phyloP scores from a whole-genome alignment of 371 early-diverging fungal species.

The Thermomucor indicae-seudaticae region DNA sequence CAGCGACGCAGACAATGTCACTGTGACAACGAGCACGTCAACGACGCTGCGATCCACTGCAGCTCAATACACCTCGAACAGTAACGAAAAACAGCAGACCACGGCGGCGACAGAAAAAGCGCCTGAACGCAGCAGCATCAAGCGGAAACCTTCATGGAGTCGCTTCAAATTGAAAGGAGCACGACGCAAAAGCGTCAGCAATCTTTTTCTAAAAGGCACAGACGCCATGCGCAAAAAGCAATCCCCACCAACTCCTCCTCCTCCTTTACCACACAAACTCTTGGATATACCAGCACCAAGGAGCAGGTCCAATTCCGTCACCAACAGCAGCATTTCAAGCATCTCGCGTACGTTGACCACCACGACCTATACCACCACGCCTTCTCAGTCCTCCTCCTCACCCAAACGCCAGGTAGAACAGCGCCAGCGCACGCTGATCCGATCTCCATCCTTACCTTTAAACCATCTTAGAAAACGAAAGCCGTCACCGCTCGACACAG shows the following conservation, averaged over 20 bases:
- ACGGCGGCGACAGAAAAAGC: too few relatives aligned
- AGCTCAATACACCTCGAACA: background rate
- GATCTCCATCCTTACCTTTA: constrained; percentile 9
- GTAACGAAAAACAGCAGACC: too few relatives aligned
- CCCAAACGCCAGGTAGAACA: constrained; percentile 2
- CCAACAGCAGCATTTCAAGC: constrained; percentile 20
- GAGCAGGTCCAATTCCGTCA: constrained; percentile 27
- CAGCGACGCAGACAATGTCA: background rate
- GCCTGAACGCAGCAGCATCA: too few relatives aligned
- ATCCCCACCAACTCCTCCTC: constrained; percentile 1
- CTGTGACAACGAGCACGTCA: constrained; percentile 9
- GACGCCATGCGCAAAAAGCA: constrained; percentile 6
- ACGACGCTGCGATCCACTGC: constrained; percentile 8
- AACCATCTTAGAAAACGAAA: constrained; percentile 3
- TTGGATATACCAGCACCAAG: constrained; percentile 1
- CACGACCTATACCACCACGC: constrained; percentile 15
- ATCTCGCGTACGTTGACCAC: constrained; percentile 26
- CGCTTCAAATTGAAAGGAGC: constrained; percentile 14
- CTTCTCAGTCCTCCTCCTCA: constrained; percentile 4
- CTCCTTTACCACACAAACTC: constrained; percentile 1
- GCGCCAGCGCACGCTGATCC: background rate
- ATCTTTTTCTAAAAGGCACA: constrained; percentile 11
- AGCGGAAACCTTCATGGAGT: constrained; percentile 15
- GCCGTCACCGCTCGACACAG: constrained; percentile 10
- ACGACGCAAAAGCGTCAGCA: constrained; percentile 8